Evolutionary conservation across 768 basidiomycete genomes (phyloP), one percentile per base, ranked within the genome.

Genomic region (Chalciporus pseudorubinellus): DNA sequence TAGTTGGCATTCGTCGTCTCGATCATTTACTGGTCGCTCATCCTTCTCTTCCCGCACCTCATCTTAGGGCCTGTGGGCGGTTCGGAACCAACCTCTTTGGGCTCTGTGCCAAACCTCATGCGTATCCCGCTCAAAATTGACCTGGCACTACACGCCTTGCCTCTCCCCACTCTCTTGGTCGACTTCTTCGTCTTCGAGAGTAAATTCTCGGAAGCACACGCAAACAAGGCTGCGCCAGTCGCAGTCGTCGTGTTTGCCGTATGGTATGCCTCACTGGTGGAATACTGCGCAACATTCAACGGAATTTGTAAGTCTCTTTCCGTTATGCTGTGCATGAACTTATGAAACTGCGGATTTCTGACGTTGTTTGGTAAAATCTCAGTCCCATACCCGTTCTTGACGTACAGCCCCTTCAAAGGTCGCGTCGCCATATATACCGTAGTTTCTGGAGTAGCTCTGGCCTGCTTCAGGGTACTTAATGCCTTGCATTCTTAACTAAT

Each of bases 301-400:
- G 80, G 79, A 6, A 63, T 61, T 3, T 89, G 85, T 89, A 55
- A 69, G 83, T 77, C 12, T 16, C n/a, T 11, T 1, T 22, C 49
- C 16, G 21, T 26, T 21, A 36, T 14, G 26, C 9, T 6, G 26
- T 26, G 26, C 26, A 26, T 26, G 26, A 26, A 26, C 9, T 26
- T 26, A 6, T 26, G 26, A 9, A 16, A 18, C 4, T 29, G 11
- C 39, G 22, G 26, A 22, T 60, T 46, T 28, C 43, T 51, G 28
- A 54, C 24, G 19, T 7, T 44, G 28, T 39, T 33, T 33, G 36
- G 33, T 16, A 28, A 14, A 43, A 12, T 44, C 45, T 5, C 50
- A 88, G 87, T 91, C 71, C 88, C 90, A 22, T 92, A 93, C 68
- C 91, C 91, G 0, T 92, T 93, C 72, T 72, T 93, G 51, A 88